Evolutionary conservation across 495 filamentous ascomycete genomes (phyloP).

Genomic region (Neurospora africana): DNA sequence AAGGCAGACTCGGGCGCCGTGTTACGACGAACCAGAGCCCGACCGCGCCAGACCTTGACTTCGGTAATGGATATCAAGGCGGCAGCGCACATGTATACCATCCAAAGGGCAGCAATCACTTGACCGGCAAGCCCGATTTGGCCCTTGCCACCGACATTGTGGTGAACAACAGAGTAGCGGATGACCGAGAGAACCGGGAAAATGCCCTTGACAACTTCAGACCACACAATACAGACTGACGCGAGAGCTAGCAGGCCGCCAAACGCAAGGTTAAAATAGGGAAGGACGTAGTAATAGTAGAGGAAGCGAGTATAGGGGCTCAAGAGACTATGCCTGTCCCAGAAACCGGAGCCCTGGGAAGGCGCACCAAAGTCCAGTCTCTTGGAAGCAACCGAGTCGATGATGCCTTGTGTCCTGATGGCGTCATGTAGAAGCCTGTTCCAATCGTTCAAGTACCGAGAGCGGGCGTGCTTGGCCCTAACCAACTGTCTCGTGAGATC

Average conservation of each 20-base stretch:
- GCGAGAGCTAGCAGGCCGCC: slow-evolving; percentile 58
- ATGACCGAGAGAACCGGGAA: slow-evolving; percentile 71
- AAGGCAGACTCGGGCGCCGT: slow-evolving; percentile 87
- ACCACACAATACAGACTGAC: slow-evolving; percentile 80
- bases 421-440: slow-evolving; percentile 63
- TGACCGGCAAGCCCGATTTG: slow-evolving; percentile 77
- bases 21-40: slow-evolving; percentile 79
- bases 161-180: slow-evolving; percentile 73
- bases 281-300: slow-evolving; percentile 58
- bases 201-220: slow-evolving; percentile 72
- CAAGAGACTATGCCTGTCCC: slow-evolving; percentile 49
- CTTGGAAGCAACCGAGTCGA: slow-evolving; percentile 74
- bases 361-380: slow-evolving; percentile 61
- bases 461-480: slow-evolving; percentile 69
- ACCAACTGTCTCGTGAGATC: slow-evolving; percentile 73
- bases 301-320: slow-evolving; percentile 80
- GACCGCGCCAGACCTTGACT: slow-evolving; percentile 89
- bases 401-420: slow-evolving; percentile 62
- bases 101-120: slow-evolving; percentile 72
- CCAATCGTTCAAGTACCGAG: slow-evolving; percentile 79
- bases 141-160: slow-evolving; percentile 51
- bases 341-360: slow-evolving; percentile 43
- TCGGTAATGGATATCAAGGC: slow-evolving; percentile 77
- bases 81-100: slow-evolving; percentile 80
- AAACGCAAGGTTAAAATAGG: slow-evolving; percentile 48